Base-by-base conservation (phyloP, 352 stramenopile species). In the Phytophthora colocasiae region DNA sequence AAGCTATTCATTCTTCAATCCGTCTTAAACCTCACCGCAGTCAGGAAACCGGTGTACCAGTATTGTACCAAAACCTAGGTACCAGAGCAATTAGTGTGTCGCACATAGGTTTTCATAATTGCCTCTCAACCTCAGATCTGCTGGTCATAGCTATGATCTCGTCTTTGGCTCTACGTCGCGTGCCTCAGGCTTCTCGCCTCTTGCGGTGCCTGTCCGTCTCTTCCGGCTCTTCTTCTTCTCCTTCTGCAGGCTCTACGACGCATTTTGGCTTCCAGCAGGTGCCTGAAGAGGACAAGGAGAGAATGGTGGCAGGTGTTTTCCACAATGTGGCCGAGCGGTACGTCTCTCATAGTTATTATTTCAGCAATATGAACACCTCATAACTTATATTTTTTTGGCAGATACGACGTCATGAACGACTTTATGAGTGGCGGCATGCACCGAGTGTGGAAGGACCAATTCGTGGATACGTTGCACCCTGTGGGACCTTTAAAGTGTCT, bases 391-490 rank as follows among this genome's bases (percentile, higher is more conserved):
- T 26, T 26, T n/a, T 34, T 19, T 19, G 12, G 11, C 55, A 88
- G 85, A 58, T 96, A 96, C 56, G 98, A 99, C 80, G 78, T 99
- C 17, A 99, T 99, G 98, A 99, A 99, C 80, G 98, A 99, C 81
- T 93, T 99, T 64, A 99, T 99, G 97, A 98, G 88, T 65, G 96
- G 86, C 41, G 97, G 93, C 54, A 90, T 97, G 84, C 92, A 97
- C 73, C 87, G 97, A 26, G 66, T 98, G 22, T 99, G 97, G 97
- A 99, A 99, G 69, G 97, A 99, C 75, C 83, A 97, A 50, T 97
- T 99, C 73, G 91, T 98, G 46, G 78, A 95, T 58, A 90, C 83
- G 68, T 61, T 96, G 46, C 80, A 92, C 52, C 89, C 89, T 0
- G 73, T 95, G 22, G 85, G 85, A 0, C 85, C 86, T 7, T 74